Percentiles rank a stretch among this genome's conserved stretches.
Conservation (phyloP, 2,329 filamentous ascomycete species). For the Xylaria arbuscula region DNA sequence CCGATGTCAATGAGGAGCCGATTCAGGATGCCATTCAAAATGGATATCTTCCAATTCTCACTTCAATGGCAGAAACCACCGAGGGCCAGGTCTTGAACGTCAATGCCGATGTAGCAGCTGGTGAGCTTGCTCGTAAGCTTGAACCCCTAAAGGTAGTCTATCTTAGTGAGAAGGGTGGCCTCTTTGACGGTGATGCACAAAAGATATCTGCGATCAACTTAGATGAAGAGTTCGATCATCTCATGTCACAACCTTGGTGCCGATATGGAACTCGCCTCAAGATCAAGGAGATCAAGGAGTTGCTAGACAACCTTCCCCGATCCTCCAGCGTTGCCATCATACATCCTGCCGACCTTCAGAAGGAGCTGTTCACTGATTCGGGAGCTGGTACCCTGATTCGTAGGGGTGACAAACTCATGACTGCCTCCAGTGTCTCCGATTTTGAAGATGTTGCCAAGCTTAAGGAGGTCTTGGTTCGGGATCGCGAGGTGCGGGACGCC, state of each 20-base stretch:
- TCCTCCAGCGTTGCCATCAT: slow-evolving; percentile 98
- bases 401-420: slow-evolving; percentile 88
- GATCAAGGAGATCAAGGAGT: slow-evolving; percentile 97
- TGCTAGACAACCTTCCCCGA: slow-evolving; percentile 87
- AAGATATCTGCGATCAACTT: slow-evolving; percentile 98
- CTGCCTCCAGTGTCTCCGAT: slow-evolving; percentile 75
- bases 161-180: slow-evolving; percentile 95
- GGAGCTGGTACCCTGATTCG: slow-evolving; percentile 94
- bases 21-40: slow-evolving; percentile 93
- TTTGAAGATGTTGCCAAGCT: slow-evolving; percentile 81
- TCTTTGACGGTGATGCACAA: slow-evolving; percentile 92
- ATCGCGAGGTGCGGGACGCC: slow-evolving; percentile 84
- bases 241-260: slow-evolving; percentile 96
- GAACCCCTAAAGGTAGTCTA: slow-evolving; percentile 98
- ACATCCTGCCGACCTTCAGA: slow-evolving; percentile 93
- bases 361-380: slow-evolving; percentile 95
- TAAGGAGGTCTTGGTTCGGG: slow-evolving; percentile 83
- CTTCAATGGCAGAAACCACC: slow-evolving; percentile 93
- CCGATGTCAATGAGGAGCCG: slow-evolving; percentile 86
- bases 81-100: slow-evolving; percentile 96
- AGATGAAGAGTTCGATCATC: slow-evolving; percentile 92
- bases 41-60: slow-evolving; percentile 91
- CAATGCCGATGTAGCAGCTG: slow-evolving; percentile 96
- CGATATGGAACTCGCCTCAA: slow-evolving; percentile 94
- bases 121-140: slow-evolving; percentile 87